Evolutionary conservation across 805 yeast species (phyloP), one percentile per base, ranked within the genome.

Genomic region (Myxozyma kluyveri): DNA sequence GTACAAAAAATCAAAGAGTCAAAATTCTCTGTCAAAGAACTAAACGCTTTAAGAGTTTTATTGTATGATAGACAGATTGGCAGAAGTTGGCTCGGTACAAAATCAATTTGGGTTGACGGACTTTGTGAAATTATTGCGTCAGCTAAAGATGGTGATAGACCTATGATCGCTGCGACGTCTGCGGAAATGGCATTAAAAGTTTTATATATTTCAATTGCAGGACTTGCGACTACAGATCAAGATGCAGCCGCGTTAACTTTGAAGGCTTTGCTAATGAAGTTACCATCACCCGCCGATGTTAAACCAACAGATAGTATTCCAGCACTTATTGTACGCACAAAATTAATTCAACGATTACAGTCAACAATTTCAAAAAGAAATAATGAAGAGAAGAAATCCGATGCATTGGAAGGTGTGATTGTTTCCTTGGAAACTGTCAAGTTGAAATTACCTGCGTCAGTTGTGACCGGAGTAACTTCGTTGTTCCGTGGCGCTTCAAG

Each of bases 231-330:
- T 9, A 26, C 45, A 3, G 36, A 36, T 14, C 37, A 52, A 6
- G 39, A 33, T 7, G 42, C 44, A 4, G 45, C 56, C 0, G 47
- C 32, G 10, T 14, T 17, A 12, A 7, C 23, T 10, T 6, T 54
- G 22, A 44, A 39, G 6, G 18, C 23, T 3, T 26, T 54, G 27
- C 33, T 51, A 17, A n/a, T 37, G 21, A 41, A 24, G 12, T 38
- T 54, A 9, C 59, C 59, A 12, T 48, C 56, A 17, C 59, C 59
- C 26, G 24, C 36, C 4, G 44, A 45, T 18, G 56, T 47, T 14
- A 14, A 19, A n/a, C 35, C 47, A 2, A 37, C 45, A 4, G 56
- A 54, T n/a, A 12, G 50, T 31, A 19, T 54, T 3, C 53, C 52
- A 4, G 49, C 59, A 24, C 26, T 54, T 17, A 35, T 54, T 14